These are phyloP conservation scores for Clausena lansium DNA, from an alignment of 345 rosid species.

Conservation along the genomic window DNA sequence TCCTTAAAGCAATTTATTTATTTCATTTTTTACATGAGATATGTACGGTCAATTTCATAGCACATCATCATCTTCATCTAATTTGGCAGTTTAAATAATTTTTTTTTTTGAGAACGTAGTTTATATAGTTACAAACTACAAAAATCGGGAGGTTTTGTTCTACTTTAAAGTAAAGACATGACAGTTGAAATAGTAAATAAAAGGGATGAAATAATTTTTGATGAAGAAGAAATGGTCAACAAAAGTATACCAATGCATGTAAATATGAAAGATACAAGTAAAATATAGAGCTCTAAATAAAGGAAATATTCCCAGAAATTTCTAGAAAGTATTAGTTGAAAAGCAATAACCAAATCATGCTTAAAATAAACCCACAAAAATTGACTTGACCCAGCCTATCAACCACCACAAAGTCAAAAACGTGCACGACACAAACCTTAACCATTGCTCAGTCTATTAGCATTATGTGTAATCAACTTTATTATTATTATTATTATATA, in stretches of 20 bases:
- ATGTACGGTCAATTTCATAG: not conserved
- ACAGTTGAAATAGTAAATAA: not conserved
- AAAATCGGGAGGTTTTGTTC: not conserved
- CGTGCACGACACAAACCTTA: not conserved
- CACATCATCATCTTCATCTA: not conserved
- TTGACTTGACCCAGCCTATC: not conserved
- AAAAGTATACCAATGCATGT: not conserved
- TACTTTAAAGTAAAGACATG: not conserved
- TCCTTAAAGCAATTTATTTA: not conserved
- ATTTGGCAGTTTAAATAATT: not conserved
- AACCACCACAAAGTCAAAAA: not conserved
- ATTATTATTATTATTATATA: too few species aligned
- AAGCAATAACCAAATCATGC: not conserved
- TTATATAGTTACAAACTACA: not conserved
- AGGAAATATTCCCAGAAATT: not conserved
- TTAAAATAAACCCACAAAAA: not conserved
- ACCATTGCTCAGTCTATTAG: not conserved
- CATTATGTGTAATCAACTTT: not conserved
- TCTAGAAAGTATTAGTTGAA: not conserved
- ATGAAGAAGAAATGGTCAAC: too few species aligned
- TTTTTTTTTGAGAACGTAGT: too few species aligned
- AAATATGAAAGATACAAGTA: not conserved
- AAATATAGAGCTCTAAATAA: not conserved
- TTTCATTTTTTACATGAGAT: too few species aligned
- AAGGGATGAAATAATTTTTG: too few species aligned